These are phyloP conservation scores for Anthracocystis panici-leucophaei DNA, from an alignment of 1,284 basidiomycete species.

Conservation along the genomic window DNA sequence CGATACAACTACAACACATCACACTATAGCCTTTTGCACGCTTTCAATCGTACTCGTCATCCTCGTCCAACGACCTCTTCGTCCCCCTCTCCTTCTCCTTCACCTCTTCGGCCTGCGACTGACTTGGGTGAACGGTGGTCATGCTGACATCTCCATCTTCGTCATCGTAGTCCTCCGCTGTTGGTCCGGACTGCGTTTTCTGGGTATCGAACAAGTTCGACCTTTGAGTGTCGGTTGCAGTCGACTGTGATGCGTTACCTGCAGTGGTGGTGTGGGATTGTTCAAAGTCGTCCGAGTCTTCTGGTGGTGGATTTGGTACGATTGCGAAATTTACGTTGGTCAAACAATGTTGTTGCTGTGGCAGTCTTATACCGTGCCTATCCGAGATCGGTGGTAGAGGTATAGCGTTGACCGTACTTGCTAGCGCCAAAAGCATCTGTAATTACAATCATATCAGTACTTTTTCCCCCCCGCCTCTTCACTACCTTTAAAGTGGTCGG, in stretches of 20 bases:
- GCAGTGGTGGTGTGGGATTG: not conserved
- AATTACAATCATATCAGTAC: too few species aligned
- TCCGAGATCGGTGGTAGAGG: slow-evolving; percentile 94
- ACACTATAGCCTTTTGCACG: too few species aligned
- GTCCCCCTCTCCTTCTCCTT: slow-evolving; percentile 37
- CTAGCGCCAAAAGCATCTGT: slow-evolving; percentile 88
- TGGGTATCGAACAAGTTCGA: slow-evolving; percentile 26
- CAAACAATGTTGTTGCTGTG: slow-evolving; percentile 83
- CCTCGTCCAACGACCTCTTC: slow-evolving; percentile 66
- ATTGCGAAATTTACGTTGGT: slow-evolving; percentile 93
- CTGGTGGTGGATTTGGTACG: slow-evolving; percentile 83
- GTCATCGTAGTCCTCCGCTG: slow-evolving; percentile 28
- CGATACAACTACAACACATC: too few species aligned
- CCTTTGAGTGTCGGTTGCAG: slow-evolving; percentile 8
- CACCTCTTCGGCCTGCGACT: not conserved
- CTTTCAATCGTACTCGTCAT: slow-evolving; percentile 67
- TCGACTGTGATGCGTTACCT: slow-evolving; percentile 2
- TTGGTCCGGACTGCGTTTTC: not conserved
- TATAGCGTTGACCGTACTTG: slow-evolving; percentile 87
- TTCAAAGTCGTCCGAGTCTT: slow-evolving; percentile 39
- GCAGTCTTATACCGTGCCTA: slow-evolving; percentile 91
- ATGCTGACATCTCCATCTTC: slow-evolving; percentile 37
- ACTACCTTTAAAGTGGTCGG: too few species aligned
- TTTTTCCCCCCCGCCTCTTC: not conserved
- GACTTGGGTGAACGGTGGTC: slow-evolving; percentile 34